phyloP scores from a whole-genome alignment of 2,329 filamentous ascomycete genomes.

The Colletotrichum acutatum region DNA sequence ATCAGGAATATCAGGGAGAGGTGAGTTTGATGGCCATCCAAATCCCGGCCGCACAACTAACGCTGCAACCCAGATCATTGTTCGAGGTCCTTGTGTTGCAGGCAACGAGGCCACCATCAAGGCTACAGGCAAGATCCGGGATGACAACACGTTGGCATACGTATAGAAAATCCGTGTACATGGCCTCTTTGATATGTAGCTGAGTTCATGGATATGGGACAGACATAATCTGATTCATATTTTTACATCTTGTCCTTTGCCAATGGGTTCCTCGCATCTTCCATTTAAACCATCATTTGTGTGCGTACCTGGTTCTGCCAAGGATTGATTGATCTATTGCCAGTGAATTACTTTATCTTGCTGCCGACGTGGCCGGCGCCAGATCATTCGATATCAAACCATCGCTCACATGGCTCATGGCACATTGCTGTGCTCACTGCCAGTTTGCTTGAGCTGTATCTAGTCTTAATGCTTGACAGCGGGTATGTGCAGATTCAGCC shows the following conservation, averaged over 20 bases:
- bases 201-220: neutral
- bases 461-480: too few relatives aligned
- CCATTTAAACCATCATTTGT: too few relatives aligned
- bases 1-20: slow-evolving; percentile 71
- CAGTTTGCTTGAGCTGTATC: too few relatives aligned
- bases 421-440: too few relatives aligned
- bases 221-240: neutral
- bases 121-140: slow-evolving; percentile 71
- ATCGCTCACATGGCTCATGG: too few relatives aligned
- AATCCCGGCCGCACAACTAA: slow-evolving; percentile 23
- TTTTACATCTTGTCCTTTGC: neutral
- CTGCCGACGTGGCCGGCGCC: too few relatives aligned
- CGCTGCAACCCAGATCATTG: slow-evolving; percentile 66
- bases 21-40: slow-evolving; percentile 54
- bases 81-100: slow-evolving; percentile 78
- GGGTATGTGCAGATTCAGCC: too few relatives aligned
- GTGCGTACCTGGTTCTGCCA: too few relatives aligned
- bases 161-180: slow-evolving; percentile 41
- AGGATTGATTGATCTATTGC: too few relatives aligned
- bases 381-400: too few relatives aligned
- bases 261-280: neutral
- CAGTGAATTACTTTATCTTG: too few relatives aligned
- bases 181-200: neutral
- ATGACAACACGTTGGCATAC: slow-evolving; percentile 79
- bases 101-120: slow-evolving; percentile 73